A percentile compares a stretch with the other conserved stretches of the same genome.
These are phyloP conservation scores for Coemansia sp. DNA, from an alignment of 192 early-diverging fungal species.

Conservation along the genomic window DNA sequence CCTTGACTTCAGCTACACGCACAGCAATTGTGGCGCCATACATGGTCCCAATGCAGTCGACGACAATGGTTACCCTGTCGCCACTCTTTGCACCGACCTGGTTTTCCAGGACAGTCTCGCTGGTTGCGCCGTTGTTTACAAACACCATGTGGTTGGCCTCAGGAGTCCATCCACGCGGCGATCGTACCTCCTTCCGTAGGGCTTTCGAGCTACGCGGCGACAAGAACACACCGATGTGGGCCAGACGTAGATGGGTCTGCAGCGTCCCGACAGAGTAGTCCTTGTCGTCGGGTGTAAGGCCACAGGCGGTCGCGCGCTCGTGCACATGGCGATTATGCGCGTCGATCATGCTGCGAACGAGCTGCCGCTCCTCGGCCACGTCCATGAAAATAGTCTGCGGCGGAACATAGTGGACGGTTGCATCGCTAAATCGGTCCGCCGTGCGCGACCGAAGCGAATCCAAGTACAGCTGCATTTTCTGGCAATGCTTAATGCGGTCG, in stretches of 20 bases:
- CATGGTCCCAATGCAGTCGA: conserved; percentile 35
- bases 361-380: conserved; percentile 28
- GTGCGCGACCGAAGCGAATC: conserved; percentile 33
- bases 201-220: conserved; percentile 9
- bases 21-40: conserved; percentile 27
- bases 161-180: conserved; percentile 28
- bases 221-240: conserved; percentile 27
- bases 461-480: conserved; percentile 48
- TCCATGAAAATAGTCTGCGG: conserved; percentile 50
- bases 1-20: conserved; percentile 22
- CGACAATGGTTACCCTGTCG: conserved; percentile 35
- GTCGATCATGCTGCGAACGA: conserved; percentile 34
- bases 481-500: conserved; percentile 56
- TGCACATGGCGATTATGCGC: conserved; percentile 44
- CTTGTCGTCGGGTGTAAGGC: not conserved
- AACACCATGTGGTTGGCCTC: conserved; percentile 32
- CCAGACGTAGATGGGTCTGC: conserved; percentile 14
- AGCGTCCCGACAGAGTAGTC: conserved; percentile 32
- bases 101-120: conserved; percentile 11
- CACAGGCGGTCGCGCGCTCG: not conserved
- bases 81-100: conserved; percentile 28
- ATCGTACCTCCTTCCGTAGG: conserved; percentile 30
- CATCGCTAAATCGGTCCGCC: conserved; percentile 19
- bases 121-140: conserved; percentile 6
- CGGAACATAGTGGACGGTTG: conserved; percentile 39